Evolutionary conservation across 495 filamentous ascomycete species (phyloP).

Genomic region (Penicillium lividum): DNA sequence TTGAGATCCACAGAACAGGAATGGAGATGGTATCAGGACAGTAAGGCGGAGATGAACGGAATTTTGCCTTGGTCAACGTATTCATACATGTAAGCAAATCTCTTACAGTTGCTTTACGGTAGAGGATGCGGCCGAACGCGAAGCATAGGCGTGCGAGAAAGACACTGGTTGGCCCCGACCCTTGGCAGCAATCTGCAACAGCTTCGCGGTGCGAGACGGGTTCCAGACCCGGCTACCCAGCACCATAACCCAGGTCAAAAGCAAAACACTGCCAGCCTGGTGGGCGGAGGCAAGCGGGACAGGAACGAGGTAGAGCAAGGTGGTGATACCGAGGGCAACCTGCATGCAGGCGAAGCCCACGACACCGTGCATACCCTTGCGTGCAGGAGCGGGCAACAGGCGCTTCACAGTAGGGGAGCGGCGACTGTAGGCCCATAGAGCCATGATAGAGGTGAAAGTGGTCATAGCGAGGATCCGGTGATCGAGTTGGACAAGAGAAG

Average conservation of each 20-base stretch:
- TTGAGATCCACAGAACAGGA: constrained; percentile 11
- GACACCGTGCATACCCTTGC: constrained; percentile 74
- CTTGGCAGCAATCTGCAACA: constrained; percentile 48
- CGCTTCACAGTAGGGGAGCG: constrained; percentile 60
- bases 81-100: constrained; percentile 17
- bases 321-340: constrained; percentile 81
- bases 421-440: constrained; percentile 74
- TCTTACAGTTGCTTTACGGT: constrained; percentile 33
- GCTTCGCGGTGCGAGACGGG: constrained; percentile 49
- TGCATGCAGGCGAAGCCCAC: constrained; percentile 82
- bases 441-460: constrained; percentile 79
- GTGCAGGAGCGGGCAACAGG: constrained; percentile 62
- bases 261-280: constrained; percentile 84
- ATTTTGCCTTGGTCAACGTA: constrained; percentile 16
- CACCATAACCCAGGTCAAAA: constrained; percentile 79
- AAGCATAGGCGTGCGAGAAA: constrained; percentile 7
- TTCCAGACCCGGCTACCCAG: constrained; percentile 66
- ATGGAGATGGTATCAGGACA: constrained; percentile 31
- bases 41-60: constrained; percentile 8
- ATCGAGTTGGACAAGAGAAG: constrained; percentile 88
- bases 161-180: constrained; percentile 33
- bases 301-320: constrained; percentile 90
- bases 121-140: constrained; percentile 10
- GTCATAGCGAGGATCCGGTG: constrained; percentile 90
- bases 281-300: constrained; percentile 85